A percentile compares a stretch with the other conserved stretches of the same genome.
Evolutionary conservation across 1,284 basidiomycete genomes (phyloP).

Genomic region (Leccinum fallax): DNA sequence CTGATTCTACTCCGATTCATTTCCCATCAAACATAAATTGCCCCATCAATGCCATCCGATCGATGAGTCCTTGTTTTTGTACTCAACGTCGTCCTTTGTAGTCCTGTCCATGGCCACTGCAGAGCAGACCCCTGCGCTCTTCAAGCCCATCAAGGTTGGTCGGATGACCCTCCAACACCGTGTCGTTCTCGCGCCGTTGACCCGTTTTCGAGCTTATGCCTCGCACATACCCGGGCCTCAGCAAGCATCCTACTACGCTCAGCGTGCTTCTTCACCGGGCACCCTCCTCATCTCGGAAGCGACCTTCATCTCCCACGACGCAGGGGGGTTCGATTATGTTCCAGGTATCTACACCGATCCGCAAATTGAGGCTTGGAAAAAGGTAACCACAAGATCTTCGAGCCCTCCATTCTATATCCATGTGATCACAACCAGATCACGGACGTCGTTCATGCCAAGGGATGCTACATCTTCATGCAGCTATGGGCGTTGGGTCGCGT

Average conservation of each 20-base stretch:
- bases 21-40: too few relatives aligned
- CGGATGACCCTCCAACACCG: slow-evolving; percentile 34
- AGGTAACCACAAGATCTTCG: slow-evolving; percentile 5
- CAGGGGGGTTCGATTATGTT: slow-evolving; percentile 28
- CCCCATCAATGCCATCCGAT: too few relatives aligned
- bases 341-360: slow-evolving; percentile 28
- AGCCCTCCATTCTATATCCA: too few relatives aligned
- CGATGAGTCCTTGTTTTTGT: too few relatives aligned
- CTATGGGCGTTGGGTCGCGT: slow-evolving; percentile 18
- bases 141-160: slow-evolving; percentile 26
- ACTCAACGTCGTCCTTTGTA: too few relatives aligned
- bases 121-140: neutral
- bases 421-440: too few relatives aligned
- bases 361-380: slow-evolving; percentile 28
- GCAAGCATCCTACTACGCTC: too few relatives aligned
- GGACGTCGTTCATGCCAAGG: too few relatives aligned
- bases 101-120: slow-evolving; percentile 2
- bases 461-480: slow-evolving; percentile 12
- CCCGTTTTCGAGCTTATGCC: slow-evolving; percentile 34
- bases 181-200: slow-evolving; percentile 38
- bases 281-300: slow-evolving; percentile 36
- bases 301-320: too few relatives aligned
- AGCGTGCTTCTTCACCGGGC: slow-evolving; percentile 23
- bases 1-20: too few relatives aligned
- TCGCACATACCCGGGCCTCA: neutral